Base-by-base conservation (phyloP, 768 basidiomycete genomes). In the Cyathus striatus region DNA sequence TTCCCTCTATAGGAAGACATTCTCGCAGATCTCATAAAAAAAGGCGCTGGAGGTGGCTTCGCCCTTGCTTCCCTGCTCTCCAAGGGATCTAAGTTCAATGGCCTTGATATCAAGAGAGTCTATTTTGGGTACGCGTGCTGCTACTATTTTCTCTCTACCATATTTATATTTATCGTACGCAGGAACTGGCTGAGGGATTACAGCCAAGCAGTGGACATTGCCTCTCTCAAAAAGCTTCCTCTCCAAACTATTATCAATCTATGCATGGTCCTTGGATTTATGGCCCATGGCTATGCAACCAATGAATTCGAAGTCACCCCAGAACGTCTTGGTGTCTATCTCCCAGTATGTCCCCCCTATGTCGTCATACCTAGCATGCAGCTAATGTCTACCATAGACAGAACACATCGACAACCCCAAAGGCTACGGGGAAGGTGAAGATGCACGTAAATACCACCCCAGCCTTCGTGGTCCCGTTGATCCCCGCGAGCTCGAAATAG, bases 341-440 rank as follows among this genome's bases (percentile, higher is more conserved):
- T 93, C 22, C 90, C 90, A 1, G 86, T 85, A 40, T 49, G 70
- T 72, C 3, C 42, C 44, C 32, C 25, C 23, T 43, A n/a, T n/a
- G n/a, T n/a, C 35, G 27, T 36, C 35, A 2, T 5, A 12, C 22
- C 21, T 7, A 22, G 7, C 39, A 12, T 26, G 9, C 16, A 5
- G 21, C 21, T n/a, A n/a, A 38, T 30, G 10, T 18, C 23, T 36
- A n/a, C 35, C 23, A 37, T 25, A 86, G 81, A 77, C 75, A 0
- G 87, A 92, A 59, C 91, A 95, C 58, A 92, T 93, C 54, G 91
- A 95, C 57, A 95, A 95, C 54, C 91, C 90, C 2, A 90, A 87
- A 60, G 90, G 90, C 10, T 94, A 92, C 52, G 89, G 85, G 1
- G 81, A 81, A 14, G 85, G 84, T 21, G 82, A 89, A 60, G 91